These are phyloP conservation scores for Hymenoscyphus fructigenus DNA, from an alignment of 2,329 filamentous ascomycete genomes.

Conservation along the genomic window DNA sequence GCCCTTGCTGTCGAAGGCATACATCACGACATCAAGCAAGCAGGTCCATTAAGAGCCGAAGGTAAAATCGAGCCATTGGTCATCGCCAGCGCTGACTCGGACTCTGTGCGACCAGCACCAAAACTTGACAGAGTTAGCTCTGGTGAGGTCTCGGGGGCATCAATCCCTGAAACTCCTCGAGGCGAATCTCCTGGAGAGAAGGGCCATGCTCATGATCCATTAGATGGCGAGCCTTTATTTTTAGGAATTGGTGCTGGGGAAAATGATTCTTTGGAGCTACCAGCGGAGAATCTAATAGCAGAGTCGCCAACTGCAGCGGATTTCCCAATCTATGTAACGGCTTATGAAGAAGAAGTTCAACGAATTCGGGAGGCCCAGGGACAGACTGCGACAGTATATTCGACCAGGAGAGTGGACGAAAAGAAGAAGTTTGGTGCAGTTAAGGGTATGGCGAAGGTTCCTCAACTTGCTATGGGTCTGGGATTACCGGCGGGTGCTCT, in stretches of 20 bases:
- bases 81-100: neutral
- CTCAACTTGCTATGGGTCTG: conserved; percentile 20
- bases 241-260: conserved; percentile 74
- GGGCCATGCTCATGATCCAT: conserved; percentile 62
- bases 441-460: conserved; percentile 32
- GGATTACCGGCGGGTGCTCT: conserved; percentile 31
- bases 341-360: conserved; percentile 79
- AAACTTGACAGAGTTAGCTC: neutral
- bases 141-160: neutral
- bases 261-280: conserved; percentile 37
- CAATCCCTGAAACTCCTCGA: conserved; percentile 29
- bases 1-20: conserved; percentile 53
- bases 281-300: conserved; percentile 58
- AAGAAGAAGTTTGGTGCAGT: conserved; percentile 36
- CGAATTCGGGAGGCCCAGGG: conserved; percentile 59
- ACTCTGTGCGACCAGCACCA: neutral
- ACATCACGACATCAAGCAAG: conserved; percentile 44
- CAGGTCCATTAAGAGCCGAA: conserved; percentile 24
- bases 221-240: conserved; percentile 62
- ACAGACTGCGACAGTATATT: conserved; percentile 55
- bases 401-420: conserved; percentile 50
- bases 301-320: conserved; percentile 84
- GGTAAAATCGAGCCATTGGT: conserved; percentile 17
- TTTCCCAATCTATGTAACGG: conserved; percentile 84
- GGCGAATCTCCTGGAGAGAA: conserved; percentile 47